Evolutionary conservation across 257 asterid species (phyloP).

Genomic region (Leonotis leonurus): DNA sequence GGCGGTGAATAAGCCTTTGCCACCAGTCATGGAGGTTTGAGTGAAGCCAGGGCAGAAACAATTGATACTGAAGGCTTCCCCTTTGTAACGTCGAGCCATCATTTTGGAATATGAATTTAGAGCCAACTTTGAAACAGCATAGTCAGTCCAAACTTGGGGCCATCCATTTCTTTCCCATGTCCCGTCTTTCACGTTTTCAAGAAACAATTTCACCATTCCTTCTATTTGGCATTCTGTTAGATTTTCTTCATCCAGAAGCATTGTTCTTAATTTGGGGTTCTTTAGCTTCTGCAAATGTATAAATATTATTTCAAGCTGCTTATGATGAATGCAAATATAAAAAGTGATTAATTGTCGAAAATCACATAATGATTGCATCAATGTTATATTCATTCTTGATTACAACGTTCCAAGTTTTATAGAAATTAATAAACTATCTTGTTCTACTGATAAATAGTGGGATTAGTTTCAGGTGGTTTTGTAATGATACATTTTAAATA

Average conservation of each 20-base stretch:
- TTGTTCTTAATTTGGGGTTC: slow-evolving; percentile 31
- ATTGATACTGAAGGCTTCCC: slow-evolving; percentile 38
- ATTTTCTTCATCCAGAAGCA: slow-evolving; percentile 45
- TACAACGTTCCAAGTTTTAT: too few species aligned
- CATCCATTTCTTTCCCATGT: slow-evolving; percentile 62
- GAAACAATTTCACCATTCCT: slow-evolving; percentile 35
- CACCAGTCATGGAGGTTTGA: slow-evolving; percentile 71
- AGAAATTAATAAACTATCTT: too few species aligned
- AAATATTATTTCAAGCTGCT: too few species aligned
- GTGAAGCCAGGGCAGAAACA: slow-evolving; percentile 84
- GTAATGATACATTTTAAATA: too few species aligned
- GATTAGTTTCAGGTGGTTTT: too few species aligned
- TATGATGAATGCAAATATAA: too few species aligned
- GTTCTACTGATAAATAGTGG: too few species aligned
- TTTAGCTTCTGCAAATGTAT: slow-evolving; percentile 58
- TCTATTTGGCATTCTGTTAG: slow-evolving; percentile 40
- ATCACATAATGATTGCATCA: too few species aligned
- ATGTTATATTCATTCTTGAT: too few species aligned
- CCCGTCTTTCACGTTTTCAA: slow-evolving; percentile 46
- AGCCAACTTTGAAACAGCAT: slow-evolving; percentile 71
- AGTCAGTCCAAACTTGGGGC: slow-evolving; percentile 79
- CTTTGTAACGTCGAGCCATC: slow-evolving; percentile 39
- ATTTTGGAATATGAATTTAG: slow-evolving; percentile 55
- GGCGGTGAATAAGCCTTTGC: slow-evolving; percentile 49
- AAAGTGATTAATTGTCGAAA: too few species aligned